Evolutionary conservation across 192 early-diverging fungal species (phyloP).

Genomic region (Backusella tuberculispora): DNA sequence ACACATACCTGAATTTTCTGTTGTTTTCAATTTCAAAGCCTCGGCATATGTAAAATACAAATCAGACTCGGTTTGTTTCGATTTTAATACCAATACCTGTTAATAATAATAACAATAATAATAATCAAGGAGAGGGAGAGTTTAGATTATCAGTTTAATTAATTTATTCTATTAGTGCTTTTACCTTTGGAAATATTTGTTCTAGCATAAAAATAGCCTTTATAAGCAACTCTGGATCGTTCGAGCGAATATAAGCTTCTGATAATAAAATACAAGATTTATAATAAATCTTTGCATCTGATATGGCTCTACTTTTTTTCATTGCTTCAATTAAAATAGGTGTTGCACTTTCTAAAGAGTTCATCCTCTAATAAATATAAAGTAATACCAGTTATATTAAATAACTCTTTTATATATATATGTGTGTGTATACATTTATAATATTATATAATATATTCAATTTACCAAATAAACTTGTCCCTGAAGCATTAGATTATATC

Average conservation of each 20-base stretch:
- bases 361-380: neutral
- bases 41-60: slow-evolving; percentile 17
- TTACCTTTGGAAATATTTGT: slow-evolving; percentile 10
- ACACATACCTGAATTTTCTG: neutral
- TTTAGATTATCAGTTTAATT: neutral
- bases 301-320: neutral
- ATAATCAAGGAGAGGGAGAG: neutral
- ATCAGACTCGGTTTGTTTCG: neutral
- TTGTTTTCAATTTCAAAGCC: neutral
- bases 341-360: neutral
- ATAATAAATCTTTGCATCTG: slow-evolving; percentile 10
- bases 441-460: neutral
- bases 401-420: neutral
- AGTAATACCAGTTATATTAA: neutral
- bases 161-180: neutral
- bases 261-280: neutral
- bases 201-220: slow-evolving; percentile 11
- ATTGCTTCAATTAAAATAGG: slow-evolving; percentile 15
- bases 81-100: slow-evolving; percentile 5
- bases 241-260: neutral
- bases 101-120: too few relatives aligned
- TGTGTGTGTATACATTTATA: neutral
- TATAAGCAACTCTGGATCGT: neutral
- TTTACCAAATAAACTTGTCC: neutral
- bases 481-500: slow-evolving; percentile 17